A percentile compares a stretch with the other conserved stretches of the same genome.
phyloP scores from a whole-genome alignment of 352 stramenopile species.

The Thalassiosira delicatula region DNA sequence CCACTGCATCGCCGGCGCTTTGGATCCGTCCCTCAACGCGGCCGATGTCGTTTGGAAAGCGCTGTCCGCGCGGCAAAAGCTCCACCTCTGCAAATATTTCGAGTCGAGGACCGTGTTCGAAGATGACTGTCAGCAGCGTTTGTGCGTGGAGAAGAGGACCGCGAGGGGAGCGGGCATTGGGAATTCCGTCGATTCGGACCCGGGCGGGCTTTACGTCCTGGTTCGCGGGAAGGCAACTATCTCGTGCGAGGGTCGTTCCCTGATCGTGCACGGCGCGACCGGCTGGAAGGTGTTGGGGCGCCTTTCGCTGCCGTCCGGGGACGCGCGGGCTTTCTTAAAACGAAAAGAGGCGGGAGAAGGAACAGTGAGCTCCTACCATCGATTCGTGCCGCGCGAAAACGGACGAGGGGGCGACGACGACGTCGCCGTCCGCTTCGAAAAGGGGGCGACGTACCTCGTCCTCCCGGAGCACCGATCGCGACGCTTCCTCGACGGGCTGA shows the following conservation, averaged over 20 bases:
- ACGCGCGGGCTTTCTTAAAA: not conserved
- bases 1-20: not conserved
- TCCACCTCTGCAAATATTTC: conserved; percentile 17
- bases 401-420: not conserved
- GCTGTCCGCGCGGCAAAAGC: conserved; percentile 3
- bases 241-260: not conserved
- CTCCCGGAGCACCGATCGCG: not conserved
- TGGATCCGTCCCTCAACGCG: not conserved
- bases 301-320: not conserved
- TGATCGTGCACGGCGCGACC: not conserved
- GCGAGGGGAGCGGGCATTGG: not conserved
- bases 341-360: no score
- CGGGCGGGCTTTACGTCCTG: conserved; percentile 7
- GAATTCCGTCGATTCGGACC: not conserved
- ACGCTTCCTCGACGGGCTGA: conserved; percentile 12
- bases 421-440: conserved; percentile 10
- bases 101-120: conserved; percentile 7
- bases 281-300: not conserved
- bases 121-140: not conserved
- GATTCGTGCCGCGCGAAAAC: conserved; percentile 3
- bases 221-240: conserved; percentile 3
- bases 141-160: conserved; percentile 10
- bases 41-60: conserved; percentile 13
- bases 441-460: conserved; percentile 4
- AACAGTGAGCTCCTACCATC: not conserved